Evolutionary conservation across 2,329 filamentous ascomycete genomes (phyloP).

Genomic region (Magnaporthiopsis incrustans): DNA sequence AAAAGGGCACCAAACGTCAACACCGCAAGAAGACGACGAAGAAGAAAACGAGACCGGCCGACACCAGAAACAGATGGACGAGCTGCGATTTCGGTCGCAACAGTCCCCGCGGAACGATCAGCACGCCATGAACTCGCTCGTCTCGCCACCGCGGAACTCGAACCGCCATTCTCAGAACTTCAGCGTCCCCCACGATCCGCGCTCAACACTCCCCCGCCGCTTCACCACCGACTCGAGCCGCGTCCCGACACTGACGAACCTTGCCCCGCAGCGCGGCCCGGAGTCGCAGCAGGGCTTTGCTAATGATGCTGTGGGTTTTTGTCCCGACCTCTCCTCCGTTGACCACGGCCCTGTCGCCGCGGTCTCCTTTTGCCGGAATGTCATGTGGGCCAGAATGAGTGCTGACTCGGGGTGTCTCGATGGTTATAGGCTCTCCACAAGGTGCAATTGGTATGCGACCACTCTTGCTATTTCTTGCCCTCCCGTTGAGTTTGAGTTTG

Average conservation of each 20-base stretch:
- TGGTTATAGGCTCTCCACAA: conserved; percentile 54
- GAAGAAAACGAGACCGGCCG: neutral
- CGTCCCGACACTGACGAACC: conserved; percentile 61
- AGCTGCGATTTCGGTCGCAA: conserved; percentile 69
- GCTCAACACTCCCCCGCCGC: conserved; percentile 74
- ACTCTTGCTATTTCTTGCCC: conserved; percentile 5
- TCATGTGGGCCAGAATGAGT: neutral
- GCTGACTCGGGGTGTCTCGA: neutral
- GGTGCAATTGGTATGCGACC: conserved; percentile 64
- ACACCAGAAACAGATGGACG: conserved; percentile 57
- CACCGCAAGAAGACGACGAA: neutral
- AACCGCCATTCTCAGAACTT: conserved; percentile 52
- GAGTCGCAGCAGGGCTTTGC: conserved; percentile 37
- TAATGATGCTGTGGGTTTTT: conserved; percentile 15
- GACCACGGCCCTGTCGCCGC: neutral
- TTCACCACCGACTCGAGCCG: conserved; percentile 90
- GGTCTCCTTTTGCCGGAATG: neutral
- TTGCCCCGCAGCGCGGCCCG: conserved; percentile 43
- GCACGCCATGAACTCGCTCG: conserved; percentile 63
- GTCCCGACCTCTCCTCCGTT: neutral
- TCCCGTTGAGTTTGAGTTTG: neutral
- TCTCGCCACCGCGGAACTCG: conserved; percentile 61
- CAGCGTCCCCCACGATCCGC: conserved; percentile 53
- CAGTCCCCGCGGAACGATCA: conserved; percentile 68
- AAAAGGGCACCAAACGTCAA: neutral